These are phyloP conservation scores for Trichoderma pleuroti DNA, from an alignment of 2,329 filamentous ascomycete genomes.

Conservation along the genomic window DNA sequence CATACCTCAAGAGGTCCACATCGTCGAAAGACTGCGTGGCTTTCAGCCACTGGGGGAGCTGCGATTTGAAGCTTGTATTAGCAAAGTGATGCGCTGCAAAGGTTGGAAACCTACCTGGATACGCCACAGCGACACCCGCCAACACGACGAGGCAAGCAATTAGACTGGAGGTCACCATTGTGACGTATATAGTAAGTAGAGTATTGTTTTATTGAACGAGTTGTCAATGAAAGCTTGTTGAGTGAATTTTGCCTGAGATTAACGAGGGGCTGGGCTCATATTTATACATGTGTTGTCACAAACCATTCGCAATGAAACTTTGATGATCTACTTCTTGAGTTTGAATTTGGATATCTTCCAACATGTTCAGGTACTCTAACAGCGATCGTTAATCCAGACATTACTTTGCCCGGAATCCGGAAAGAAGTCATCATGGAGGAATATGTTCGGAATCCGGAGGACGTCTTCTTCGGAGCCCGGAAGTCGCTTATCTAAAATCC, in stretches of 20 bases:
- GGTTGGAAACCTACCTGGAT: not conserved
- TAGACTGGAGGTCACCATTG: not conserved
- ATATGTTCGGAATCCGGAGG: not conserved
- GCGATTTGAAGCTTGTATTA: not conserved
- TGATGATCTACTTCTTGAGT: not conserved
- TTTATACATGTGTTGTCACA: not conserved
- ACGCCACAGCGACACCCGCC: not conserved
- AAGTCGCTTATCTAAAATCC: not conserved
- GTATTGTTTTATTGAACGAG: not conserved
- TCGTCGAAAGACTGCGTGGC: not conserved
- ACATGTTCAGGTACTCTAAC: not conserved
- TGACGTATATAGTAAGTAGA: not conserved
- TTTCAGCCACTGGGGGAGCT: not conserved
- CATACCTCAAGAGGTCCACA: not conserved
- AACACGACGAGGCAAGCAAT: not conserved
- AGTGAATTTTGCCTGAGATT: not conserved
- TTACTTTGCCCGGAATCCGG: not conserved
- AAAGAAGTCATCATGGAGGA: not conserved
- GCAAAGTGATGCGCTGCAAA: not conserved
- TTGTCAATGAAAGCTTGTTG: not conserved
- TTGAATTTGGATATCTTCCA: not conserved
- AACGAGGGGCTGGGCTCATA: not conserved
- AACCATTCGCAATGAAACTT: not conserved
- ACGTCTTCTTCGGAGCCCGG: not conserved
- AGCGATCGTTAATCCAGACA: not conserved